A percentile compares a stretch with the other conserved stretches of the same genome.
Conservation (phyloP, 1,139 yeast species). For the Yamadazyma blattariae region DNA sequence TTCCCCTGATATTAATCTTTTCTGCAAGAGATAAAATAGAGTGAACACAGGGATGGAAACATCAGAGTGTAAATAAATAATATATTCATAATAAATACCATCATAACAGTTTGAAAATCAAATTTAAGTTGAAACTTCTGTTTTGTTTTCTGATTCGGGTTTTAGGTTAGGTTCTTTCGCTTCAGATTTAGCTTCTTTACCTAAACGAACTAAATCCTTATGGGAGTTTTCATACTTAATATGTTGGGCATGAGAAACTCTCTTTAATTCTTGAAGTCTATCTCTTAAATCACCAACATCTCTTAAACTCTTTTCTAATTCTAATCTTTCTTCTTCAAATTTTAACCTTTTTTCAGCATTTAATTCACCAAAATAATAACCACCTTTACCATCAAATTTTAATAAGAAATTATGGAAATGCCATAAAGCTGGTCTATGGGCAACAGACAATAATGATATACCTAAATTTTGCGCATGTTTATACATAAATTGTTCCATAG, state of each 20-base stretch:
- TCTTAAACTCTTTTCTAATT: slow-evolving; percentile 60
- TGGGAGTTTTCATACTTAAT: slow-evolving; percentile 21
- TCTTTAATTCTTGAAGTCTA: slow-evolving; percentile 56
- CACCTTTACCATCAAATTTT: slow-evolving; percentile 84
- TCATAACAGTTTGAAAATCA: no score
- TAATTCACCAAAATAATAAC: slow-evolving; percentile 64
- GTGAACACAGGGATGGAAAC: no score
- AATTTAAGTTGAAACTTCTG: no score
- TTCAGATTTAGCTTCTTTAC: slow-evolving; percentile 7
- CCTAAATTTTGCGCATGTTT: slow-evolving; percentile 77
- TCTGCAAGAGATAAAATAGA: no score
- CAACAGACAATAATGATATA: slow-evolving; percentile 83
- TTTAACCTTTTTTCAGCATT: slow-evolving; percentile 67
- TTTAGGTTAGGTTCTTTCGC: no score
- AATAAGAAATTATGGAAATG: slow-evolving; percentile 81
- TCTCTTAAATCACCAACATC: slow-evolving; percentile 67
- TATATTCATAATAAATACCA: no score
- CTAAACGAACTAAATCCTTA: slow-evolving; percentile 14
- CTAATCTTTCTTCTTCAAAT: slow-evolving; percentile 69
- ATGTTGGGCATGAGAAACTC: slow-evolving; percentile 48
- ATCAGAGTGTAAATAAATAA: neutral
- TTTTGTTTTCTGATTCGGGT: no score
- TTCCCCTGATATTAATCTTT: no score
- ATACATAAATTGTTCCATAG: slow-evolving; percentile 89
- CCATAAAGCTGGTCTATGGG: slow-evolving; percentile 92